Evolutionary conservation across 257 asterid species (phyloP).

Genomic region (Sherardia arvensis): DNA sequence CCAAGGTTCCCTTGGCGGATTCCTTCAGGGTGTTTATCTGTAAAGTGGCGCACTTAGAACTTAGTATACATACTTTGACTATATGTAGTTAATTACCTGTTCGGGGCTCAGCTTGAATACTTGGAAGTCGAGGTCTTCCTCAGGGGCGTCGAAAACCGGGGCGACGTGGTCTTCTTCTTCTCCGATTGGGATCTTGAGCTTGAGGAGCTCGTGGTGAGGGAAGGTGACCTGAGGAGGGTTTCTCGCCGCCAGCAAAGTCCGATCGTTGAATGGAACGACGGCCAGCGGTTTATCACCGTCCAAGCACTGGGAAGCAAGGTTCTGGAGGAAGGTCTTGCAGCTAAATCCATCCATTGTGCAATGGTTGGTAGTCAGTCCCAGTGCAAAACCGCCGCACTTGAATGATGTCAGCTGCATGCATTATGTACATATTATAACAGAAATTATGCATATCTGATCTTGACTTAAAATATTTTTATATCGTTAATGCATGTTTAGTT

Average conservation of each 20-base stretch:
- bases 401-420: slow-evolving; percentile 61
- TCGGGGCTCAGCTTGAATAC: slow-evolving; percentile 42
- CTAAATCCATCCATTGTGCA: slow-evolving; percentile 56
- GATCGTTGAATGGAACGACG: slow-evolving; percentile 50
- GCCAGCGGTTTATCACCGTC: slow-evolving; percentile 52
- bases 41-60: too few relatives aligned
- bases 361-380: slow-evolving; percentile 67
- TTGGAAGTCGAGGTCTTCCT: slow-evolving; percentile 46
- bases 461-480: too few relatives aligned
- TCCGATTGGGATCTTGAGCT: slow-evolving; percentile 47
- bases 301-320: slow-evolving; percentile 75
- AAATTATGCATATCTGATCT: too few relatives aligned
- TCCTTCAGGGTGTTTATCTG: slow-evolving; percentile 34
- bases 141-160: slow-evolving; percentile 37
- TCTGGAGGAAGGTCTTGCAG: slow-evolving; percentile 54
- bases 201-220: slow-evolving; percentile 73
- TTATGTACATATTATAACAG: too few relatives aligned
- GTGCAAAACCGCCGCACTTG: slow-evolving; percentile 73
- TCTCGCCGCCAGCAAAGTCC: slow-evolving; percentile 65
- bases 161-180: slow-evolving; percentile 39
- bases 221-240: slow-evolving; percentile 72
- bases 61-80: too few relatives aligned
- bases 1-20: slow-evolving; percentile 10
- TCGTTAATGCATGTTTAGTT: too few relatives aligned
- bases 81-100: too few relatives aligned